phyloP scores from a whole-genome alignment of 2,329 filamentous ascomycete genomes.

The Coniochaeta prunicola region DNA sequence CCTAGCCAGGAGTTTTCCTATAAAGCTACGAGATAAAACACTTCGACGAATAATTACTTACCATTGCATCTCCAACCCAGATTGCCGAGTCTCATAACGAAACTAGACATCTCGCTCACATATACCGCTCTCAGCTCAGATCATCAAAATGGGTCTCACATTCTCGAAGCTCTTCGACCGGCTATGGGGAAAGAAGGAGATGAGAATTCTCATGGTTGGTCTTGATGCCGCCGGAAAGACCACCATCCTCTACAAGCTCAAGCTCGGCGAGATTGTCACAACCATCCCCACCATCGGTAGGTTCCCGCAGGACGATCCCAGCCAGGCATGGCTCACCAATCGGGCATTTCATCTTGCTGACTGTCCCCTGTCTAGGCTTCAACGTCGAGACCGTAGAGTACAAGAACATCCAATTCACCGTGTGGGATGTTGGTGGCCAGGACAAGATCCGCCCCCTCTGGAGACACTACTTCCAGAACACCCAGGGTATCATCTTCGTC shows the following conservation, averaged over 20 bases:
- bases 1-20: neutral
- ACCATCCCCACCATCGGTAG: conserved; percentile 97
- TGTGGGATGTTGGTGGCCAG: conserved; percentile 99
- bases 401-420: conserved; percentile 99
- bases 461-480: conserved; percentile 99
- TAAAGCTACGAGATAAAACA: too few relatives aligned
- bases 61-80: neutral
- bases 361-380: conserved; percentile 57
- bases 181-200: conserved; percentile 99
- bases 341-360: conserved; percentile 15
- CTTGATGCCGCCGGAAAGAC: conserved; percentile 99
- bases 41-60: neutral
- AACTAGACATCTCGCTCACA: neutral
- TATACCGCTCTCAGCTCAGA: conserved; percentile 26
- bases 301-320: conserved; percentile 16
- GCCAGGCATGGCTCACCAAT: neutral
- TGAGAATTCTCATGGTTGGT: conserved; percentile 99
- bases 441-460: conserved; percentile 99
- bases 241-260: conserved; percentile 99
- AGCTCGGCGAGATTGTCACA: conserved; percentile 98
- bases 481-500: conserved; percentile 99
- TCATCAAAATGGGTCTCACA: conserved; percentile 90
- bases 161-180: conserved; percentile 95
- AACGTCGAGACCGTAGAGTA: conserved; percentile 99
- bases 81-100: neutral